Evolutionary conservation across 2,329 filamentous ascomycete genomes (phyloP).

Genomic region (Calonectria hongkongensis): DNA sequence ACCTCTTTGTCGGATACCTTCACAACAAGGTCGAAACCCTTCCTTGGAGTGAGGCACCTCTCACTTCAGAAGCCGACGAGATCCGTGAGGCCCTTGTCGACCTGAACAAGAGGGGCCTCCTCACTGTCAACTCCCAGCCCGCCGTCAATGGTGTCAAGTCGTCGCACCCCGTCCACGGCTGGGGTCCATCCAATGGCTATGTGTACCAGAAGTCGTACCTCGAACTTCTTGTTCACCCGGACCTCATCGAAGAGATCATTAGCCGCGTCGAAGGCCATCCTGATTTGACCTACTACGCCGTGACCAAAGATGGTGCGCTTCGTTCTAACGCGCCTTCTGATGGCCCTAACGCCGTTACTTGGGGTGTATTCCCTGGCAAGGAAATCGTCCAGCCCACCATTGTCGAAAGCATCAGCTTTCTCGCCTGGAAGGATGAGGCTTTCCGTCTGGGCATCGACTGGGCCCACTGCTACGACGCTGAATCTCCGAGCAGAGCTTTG

Average conservation of each 20-base stretch:
- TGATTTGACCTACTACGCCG: conserved; percentile 94
- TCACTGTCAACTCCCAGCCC: conserved; percentile 98
- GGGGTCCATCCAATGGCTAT: conserved; percentile 96
- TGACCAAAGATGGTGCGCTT: conserved; percentile 87
- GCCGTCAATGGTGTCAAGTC: conserved; percentile 94
- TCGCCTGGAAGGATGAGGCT: conserved; percentile 99
- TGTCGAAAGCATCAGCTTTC: conserved; percentile 96
- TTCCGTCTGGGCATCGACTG: conserved; percentile 94
- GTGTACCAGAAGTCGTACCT: conserved; percentile 99
- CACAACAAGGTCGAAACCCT: conserved; percentile 86
- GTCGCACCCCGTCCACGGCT: conserved; percentile 89
- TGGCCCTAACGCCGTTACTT: conserved; percentile 97
- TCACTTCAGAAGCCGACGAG: conserved; percentile 86
- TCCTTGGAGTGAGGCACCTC: conserved; percentile 94
- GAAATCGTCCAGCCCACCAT: conserved; percentile 99
- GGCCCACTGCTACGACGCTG: conserved; percentile 90
- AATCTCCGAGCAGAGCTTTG: conserved; percentile 84
- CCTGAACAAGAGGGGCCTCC: conserved; percentile 88
- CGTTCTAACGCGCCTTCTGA: conserved; percentile 90
- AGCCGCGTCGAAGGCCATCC: conserved; percentile 84
- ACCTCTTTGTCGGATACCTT: conserved; percentile 91
- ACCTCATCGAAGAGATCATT: conserved; percentile 85
- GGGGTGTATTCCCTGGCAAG: conserved; percentile 99
- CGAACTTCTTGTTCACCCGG: conserved; percentile 90
- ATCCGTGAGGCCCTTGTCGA: conserved; percentile 86